Conservation (phyloP, 768 basidiomycete genomes). For the Sporobolomyces pararoseus region DNA sequence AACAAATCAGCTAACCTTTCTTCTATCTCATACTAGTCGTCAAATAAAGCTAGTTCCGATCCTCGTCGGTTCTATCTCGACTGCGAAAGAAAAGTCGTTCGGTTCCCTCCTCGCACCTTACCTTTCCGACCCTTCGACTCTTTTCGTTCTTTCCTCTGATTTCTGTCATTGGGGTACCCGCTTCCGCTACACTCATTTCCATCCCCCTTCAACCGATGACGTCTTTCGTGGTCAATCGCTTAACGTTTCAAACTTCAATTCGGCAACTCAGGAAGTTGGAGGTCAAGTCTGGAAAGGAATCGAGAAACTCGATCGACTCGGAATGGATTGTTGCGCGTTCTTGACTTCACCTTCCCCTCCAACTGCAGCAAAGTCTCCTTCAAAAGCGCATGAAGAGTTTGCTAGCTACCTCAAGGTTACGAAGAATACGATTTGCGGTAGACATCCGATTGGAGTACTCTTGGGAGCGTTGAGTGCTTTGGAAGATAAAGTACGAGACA, state of each 20-base stretch:
- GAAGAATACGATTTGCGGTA: slow-evolving; percentile 93
- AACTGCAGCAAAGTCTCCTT: slow-evolving; percentile 41
- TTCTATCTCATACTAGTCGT: slow-evolving; percentile 16
- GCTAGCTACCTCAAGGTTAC: slow-evolving; percentile 65
- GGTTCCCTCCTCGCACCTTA: slow-evolving; percentile 75
- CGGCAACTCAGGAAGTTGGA: slow-evolving; percentile 29
- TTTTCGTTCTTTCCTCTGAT: slow-evolving; percentile 89
- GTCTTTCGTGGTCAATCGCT: slow-evolving; percentile 48
- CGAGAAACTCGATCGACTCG: slow-evolving; percentile 24
- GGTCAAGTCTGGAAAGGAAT: slow-evolving; percentile 24
- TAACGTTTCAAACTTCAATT: slow-evolving; percentile 36
- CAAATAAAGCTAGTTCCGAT: slow-evolving; percentile 82
- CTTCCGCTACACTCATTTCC: slow-evolving; percentile 84
- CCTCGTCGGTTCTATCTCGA: slow-evolving; percentile 73
- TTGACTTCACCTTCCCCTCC: slow-evolving; percentile 51
- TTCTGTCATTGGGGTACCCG: slow-evolving; percentile 96
- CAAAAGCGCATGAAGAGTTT: slow-evolving; percentile 60
- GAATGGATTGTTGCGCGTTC: slow-evolving; percentile 55
- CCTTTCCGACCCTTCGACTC: slow-evolving; percentile 68
- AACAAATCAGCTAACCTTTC: slow-evolving; percentile 12
- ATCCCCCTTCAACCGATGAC: slow-evolving; percentile 54
- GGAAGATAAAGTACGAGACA: slow-evolving; percentile 45
- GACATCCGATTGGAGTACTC: slow-evolving; percentile 91
- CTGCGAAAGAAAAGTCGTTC: slow-evolving; percentile 60
- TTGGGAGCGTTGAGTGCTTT: slow-evolving; percentile 68